phyloP scores from a whole-genome alignment of 805 yeast genomes.

The Pichia rugopelliculosa region DNA sequence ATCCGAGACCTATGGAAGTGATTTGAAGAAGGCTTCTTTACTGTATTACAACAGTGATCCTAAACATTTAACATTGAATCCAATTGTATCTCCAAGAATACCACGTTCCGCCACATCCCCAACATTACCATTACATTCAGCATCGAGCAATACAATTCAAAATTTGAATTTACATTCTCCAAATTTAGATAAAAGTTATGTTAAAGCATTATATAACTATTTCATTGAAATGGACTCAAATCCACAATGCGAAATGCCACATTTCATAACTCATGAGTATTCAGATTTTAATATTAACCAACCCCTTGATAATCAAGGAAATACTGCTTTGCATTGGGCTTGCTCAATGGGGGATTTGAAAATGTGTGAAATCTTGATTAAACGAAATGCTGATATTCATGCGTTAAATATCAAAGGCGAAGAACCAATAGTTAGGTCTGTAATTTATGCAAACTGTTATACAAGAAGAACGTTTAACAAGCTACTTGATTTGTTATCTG shows the following conservation, averaged over 20 bases:
- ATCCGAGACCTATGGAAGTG: slow-evolving; percentile 15
- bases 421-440: slow-evolving; percentile 79
- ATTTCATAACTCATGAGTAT: slow-evolving; percentile 56
- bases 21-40: background rate
- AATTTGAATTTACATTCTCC: background rate
- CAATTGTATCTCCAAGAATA: background rate
- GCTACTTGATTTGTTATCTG: slow-evolving; percentile 67
- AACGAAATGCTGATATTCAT: slow-evolving; percentile 66
- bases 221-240: slow-evolving; percentile 24
- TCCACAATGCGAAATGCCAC: slow-evolving; percentile 36
- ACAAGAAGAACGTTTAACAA: slow-evolving; percentile 73
- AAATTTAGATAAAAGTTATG: slow-evolving; percentile 9
- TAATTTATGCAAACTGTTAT: slow-evolving; percentile 81
- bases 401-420: slow-evolving; percentile 65
- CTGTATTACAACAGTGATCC: background rate
- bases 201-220: slow-evolving; percentile 9
- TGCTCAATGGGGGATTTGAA: slow-evolving; percentile 86
- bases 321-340: slow-evolving; percentile 95
- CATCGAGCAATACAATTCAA: background rate
- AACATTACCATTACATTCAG: background rate
- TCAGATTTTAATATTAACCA: slow-evolving; percentile 60
- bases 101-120: no score
- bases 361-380: slow-evolving; percentile 66
- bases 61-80: background rate
- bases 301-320: slow-evolving; percentile 89